Conservation (phyloP, 1,284 basidiomycete genomes). For the Hemileia vastatrix region DNA sequence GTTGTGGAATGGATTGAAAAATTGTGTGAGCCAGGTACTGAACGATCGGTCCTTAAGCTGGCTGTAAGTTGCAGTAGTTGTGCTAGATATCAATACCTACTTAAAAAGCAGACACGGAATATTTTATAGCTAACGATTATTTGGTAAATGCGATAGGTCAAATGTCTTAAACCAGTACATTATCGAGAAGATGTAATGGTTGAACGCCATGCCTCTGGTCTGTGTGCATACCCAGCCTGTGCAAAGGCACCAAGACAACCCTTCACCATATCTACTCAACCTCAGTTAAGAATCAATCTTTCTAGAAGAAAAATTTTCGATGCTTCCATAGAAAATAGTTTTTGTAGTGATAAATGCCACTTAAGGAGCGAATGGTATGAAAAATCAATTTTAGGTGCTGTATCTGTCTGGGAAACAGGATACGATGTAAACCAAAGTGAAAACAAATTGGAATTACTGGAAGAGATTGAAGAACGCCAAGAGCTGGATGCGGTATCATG, state of each 20-base stretch:
- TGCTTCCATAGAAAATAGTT: neutral
- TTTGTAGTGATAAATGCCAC: slow-evolving; percentile 11
- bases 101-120: too few species aligned
- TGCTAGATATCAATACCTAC: too few species aligned
- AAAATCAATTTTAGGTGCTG: neutral
- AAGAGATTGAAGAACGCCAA: slow-evolving; percentile 11
- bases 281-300: neutral
- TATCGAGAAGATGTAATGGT: slow-evolving; percentile 12
- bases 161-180: slow-evolving; percentile 5
- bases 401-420: neutral
- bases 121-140: neutral
- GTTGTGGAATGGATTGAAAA: neutral
- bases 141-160: slow-evolving; percentile 2
- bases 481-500: too few species aligned
- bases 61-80: too few species aligned
- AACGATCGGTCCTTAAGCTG: neutral
- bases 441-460: neutral
- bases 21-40: neutral
- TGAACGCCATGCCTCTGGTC: slow-evolving; percentile 8
- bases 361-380: slow-evolving; percentile 11
- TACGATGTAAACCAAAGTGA: neutral
- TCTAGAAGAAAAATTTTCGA: neutral
- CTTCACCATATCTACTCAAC: neutral
- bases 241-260: neutral
- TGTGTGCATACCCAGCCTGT: slow-evolving; percentile 17